Evolutionary conservation across 1,139 yeast genomes (phyloP), one percentile per base, ranked within the genome.

Genomic region (Yamadazyma taylorii): DNA sequence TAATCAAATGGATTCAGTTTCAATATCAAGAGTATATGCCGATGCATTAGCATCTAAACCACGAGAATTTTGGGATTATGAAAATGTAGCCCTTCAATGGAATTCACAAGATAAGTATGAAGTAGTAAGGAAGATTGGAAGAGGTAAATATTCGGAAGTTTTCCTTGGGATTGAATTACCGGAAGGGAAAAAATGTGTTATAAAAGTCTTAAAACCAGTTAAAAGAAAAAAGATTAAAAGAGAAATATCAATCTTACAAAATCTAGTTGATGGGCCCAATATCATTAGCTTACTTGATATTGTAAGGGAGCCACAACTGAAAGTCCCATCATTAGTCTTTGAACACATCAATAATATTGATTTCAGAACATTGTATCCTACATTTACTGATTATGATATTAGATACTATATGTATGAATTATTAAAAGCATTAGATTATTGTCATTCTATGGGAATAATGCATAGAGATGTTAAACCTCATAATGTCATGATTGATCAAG

Each of bases 391-490:
- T 54, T 66, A 66, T 44, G 98, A 94, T 58, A 84, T 92, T 51
- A 78, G 95, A 47, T 90, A 67, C 66, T 94, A 94, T 65, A 89
- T 92, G 79, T 81, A 75, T 50, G 96, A 92, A 65, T 73, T 94
- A 46, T 73, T 94, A 51, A 82, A 78, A 52, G 98, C 98, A 0
- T 73, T 94, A 45, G 97, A 94, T 62, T 94, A 78, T 60, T 85
- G 94, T 33, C 99, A 94, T 63, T 87, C 96, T 5, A 88, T 87
- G 88, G 99, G 98, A 29, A 90, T 94, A 46, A 94, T 94, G 87
- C 99, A 94, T 63, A 75, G 99, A 59, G 99, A 94, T 63, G 98
- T 94, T 45, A 94, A 94, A 62, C 98, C 98, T 21, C 97, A 94
- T 59, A 94, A 94, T 57, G 94, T 94, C 33, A 92, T 94, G 97